Conservation (phyloP, 2,329 filamentous ascomycete species). For the Aureobasidium mangrovei region DNA sequence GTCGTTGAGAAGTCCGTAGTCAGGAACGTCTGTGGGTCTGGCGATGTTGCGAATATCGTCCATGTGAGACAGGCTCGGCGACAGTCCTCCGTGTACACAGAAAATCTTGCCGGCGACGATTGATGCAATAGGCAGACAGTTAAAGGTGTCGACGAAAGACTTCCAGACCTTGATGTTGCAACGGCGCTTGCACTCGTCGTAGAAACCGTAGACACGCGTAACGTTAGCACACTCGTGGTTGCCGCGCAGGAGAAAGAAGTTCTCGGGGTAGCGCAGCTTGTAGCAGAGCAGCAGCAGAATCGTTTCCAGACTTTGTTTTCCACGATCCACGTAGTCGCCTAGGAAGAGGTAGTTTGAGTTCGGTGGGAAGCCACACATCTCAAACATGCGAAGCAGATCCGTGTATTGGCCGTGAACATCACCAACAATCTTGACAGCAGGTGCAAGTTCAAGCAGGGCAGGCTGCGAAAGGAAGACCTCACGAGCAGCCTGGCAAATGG, state of each 20-base stretch:
- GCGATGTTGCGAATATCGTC: constrained; percentile 96
- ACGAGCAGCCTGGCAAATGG: constrained; percentile 80
- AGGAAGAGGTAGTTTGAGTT: constrained; percentile 88
- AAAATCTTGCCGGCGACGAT: constrained; percentile 97
- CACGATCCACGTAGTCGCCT: constrained; percentile 92
- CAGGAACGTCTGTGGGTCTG: constrained; percentile 90
- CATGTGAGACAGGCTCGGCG: constrained; percentile 89
- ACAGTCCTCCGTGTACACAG: constrained; percentile 90
- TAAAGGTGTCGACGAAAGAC: constrained; percentile 94
- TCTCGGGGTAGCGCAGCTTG: constrained; percentile 94
- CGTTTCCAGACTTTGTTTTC: constrained; percentile 91
- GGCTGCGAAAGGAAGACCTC: constrained; percentile 89
- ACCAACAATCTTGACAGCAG: constrained; percentile 95
- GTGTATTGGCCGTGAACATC: constrained; percentile 97
- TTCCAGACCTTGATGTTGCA: constrained; percentile 99
- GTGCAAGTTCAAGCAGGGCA: constrained; percentile 80
- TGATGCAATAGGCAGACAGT: constrained; percentile 87
- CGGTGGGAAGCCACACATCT: constrained; percentile 96
- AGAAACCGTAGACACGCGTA: constrained; percentile 92
- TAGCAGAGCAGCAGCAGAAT: constrained; percentile 90
- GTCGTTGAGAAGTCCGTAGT: constrained; percentile 92
- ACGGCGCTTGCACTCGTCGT: constrained; percentile 93
- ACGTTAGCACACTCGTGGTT: constrained; percentile 98
- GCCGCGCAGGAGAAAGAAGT: constrained; percentile 89
- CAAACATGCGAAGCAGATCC: constrained; percentile 91